A percentile compares a stretch with the other conserved stretches of the same genome.
Evolutionary conservation across 192 early-diverging fungal genomes (phyloP).

Genomic region (Podila minutissima): DNA sequence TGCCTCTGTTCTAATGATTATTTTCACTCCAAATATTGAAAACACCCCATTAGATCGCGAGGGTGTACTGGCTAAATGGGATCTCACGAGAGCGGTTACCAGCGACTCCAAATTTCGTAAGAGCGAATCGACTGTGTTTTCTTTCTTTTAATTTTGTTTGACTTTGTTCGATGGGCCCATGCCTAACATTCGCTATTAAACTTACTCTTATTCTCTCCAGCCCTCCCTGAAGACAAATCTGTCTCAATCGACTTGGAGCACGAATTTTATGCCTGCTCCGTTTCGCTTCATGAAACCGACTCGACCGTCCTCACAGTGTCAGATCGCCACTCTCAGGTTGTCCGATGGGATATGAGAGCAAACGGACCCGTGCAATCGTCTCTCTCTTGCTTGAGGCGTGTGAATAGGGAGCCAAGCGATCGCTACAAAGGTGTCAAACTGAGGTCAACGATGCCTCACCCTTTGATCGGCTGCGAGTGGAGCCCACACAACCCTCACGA

Average conservation of each 20-base stretch:
- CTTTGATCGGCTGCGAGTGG: slow-evolving; percentile 23
- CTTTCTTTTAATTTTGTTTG: no score
- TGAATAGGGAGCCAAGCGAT: not conserved
- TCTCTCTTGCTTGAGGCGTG: slow-evolving; percentile 10
- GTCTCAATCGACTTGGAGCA: not conserved
- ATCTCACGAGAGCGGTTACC: not conserved
- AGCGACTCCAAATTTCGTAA: not conserved
- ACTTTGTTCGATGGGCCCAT: not conserved
- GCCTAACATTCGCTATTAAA: not conserved
- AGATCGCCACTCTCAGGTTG: slow-evolving; percentile 16
- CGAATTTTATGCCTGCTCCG: slow-evolving; percentile 12
- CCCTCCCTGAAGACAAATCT: not conserved
- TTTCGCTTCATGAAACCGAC: slow-evolving; percentile 24
- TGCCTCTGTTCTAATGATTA: not conserved
- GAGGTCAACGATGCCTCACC: slow-evolving; percentile 4
- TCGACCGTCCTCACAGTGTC: slow-evolving; percentile 25
- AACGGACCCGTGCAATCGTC: not conserved
- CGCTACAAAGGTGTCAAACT: not conserved
- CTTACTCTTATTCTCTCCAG: not conserved
- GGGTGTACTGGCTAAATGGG: not conserved
- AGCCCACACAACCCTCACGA: slow-evolving; percentile 26
- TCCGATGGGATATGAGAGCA: slow-evolving; percentile 27
- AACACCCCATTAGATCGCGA: not conserved
- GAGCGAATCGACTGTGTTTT: not conserved
- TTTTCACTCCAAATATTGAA: not conserved